Percentiles rank a stretch among this genome's conserved stretches.
Evolutionary conservation across 768 basidiomycete genomes (phyloP).

Genomic region (Cystofilobasidium capitatum): DNA sequence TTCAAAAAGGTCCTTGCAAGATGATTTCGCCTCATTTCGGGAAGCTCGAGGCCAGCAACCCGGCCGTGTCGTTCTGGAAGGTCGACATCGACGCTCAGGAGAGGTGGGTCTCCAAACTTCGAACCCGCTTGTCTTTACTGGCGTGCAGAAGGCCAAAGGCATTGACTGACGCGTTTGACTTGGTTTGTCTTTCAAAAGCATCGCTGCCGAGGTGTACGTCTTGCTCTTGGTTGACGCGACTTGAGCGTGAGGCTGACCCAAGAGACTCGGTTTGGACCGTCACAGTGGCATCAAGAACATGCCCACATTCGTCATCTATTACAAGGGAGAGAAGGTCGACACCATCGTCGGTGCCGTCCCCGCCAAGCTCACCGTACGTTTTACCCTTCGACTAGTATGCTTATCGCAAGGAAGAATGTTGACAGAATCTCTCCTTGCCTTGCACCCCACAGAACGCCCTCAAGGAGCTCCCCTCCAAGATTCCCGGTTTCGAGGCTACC

Average conservation of each 20-base stretch:
- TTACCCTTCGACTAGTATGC: too few relatives aligned
- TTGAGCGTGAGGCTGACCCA: too few relatives aligned
- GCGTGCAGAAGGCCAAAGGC: too few relatives aligned
- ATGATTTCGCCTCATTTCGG: slow-evolving; percentile 41
- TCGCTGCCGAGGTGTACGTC: slow-evolving; percentile 23
- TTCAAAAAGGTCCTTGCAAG: slow-evolving; percentile 38
- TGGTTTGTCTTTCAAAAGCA: too few relatives aligned
- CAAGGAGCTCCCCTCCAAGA: slow-evolving; percentile 21
- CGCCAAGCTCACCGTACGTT: slow-evolving; percentile 24
- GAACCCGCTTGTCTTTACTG: too few relatives aligned
- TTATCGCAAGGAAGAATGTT: too few relatives aligned
- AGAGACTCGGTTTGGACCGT: neutral
- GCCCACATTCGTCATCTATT: slow-evolving; percentile 43
- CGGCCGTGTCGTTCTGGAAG: slow-evolving; percentile 28
- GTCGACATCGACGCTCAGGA: slow-evolving; percentile 41
- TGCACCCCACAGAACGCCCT: neutral
- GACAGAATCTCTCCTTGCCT: neutral
- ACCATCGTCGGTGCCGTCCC: slow-evolving; percentile 37
- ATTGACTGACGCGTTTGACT: too few relatives aligned
- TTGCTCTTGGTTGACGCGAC: neutral
- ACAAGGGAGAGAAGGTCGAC: slow-evolving; percentile 38
- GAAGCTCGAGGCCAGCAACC: slow-evolving; percentile 32
- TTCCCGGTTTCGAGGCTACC: slow-evolving; percentile 9
- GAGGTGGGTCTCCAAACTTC: too few relatives aligned
- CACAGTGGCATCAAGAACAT: slow-evolving; percentile 36